Percentiles rank a stretch among this genome's conserved stretches.
phyloP scores from a whole-genome alignment of 1,284 basidiomycete species.

The Boletus smithii region DNA sequence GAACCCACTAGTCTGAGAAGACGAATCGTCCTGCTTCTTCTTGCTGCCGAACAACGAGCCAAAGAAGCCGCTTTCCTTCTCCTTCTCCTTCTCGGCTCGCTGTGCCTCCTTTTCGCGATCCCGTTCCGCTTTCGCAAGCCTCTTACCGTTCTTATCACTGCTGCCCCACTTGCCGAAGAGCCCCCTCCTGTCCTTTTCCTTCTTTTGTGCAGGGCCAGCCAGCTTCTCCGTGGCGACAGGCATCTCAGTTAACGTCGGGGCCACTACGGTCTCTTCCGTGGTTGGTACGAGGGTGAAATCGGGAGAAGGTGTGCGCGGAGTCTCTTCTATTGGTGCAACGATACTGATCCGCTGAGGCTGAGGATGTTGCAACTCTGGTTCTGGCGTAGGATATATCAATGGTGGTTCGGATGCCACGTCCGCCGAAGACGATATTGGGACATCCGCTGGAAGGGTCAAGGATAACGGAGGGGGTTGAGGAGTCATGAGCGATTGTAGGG shows the following conservation, averaged over 20 bases:
- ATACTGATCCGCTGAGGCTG: slow-evolving; percentile 42
- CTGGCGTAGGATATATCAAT: slow-evolving; percentile 17
- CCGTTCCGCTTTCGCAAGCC: slow-evolving; percentile 46
- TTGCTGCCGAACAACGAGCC: slow-evolving; percentile 82
- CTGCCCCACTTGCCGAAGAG: slow-evolving; percentile 71
- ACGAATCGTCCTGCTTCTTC: slow-evolving; percentile 73
- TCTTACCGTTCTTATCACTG: slow-evolving; percentile 57
- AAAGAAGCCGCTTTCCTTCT: slow-evolving; percentile 73
- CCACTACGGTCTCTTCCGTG: slow-evolving; percentile 30
- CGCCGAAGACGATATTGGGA: slow-evolving; percentile 34
- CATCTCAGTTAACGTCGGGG: slow-evolving; percentile 24
- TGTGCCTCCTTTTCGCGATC: slow-evolving; percentile 47
- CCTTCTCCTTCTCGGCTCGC: slow-evolving; percentile 51
- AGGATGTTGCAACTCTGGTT: slow-evolving; percentile 57
- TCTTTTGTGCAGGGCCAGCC: slow-evolving; percentile 41
- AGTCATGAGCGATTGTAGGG: slow-evolving; percentile 26
- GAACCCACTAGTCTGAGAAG: slow-evolving; percentile 46
- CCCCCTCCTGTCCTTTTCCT: slow-evolving; percentile 78
- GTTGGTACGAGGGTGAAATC: slow-evolving; percentile 29
- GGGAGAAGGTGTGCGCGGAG: slow-evolving; percentile 48
- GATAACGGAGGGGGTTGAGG: slow-evolving; percentile 30
- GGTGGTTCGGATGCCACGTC: slow-evolving; percentile 32
- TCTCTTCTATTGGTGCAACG: slow-evolving; percentile 34
- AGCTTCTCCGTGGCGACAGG: slow-evolving; percentile 31
- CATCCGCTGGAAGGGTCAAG: slow-evolving; percentile 28